Evolutionary conservation across 768 basidiomycete species (phyloP), one percentile per base, ranked within the genome.

Genomic region (Suillus bovinus): DNA sequence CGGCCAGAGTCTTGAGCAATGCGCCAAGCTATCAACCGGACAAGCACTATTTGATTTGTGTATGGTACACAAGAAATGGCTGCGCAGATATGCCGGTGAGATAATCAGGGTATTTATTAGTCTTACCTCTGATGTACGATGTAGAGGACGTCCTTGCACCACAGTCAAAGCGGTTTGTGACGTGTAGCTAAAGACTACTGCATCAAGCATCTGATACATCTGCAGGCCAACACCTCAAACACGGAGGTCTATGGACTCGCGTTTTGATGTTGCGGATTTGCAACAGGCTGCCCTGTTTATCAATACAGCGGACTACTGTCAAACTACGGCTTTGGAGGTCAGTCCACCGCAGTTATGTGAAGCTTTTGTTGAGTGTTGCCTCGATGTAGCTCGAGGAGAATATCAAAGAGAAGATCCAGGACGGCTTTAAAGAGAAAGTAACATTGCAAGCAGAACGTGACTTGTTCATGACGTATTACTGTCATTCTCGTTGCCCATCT

Each of bases 231-330:
- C 80, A 71, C 64, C 60, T 3, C 75, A 73, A 58, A 60, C 79
- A 52, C 86, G 95, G 2, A 85, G 84, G 68, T 98, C 96, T 2
- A 79, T 80, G 22, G 96, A 99, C 55, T 84, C 86, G 6, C 85
- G 90, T n/a, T 83, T 87, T 36, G 95, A 97, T 71, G 64, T 83
- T 9, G 80, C 80, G 4, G 89, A 95, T 63, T 74, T 99, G 36
- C 87, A 86, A 68, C 92, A 91, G 64, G 87, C 92, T 0, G 95
- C 93, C 71, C 78, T 94, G n/a, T 77, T 96, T 29, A 88, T 99
- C 70, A 99, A 99, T 70, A 99, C 97, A 0, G 96, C 96, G 1
- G 96, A 99, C 71, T 99, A 99, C 72, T 99, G 97, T 70, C 91
- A 95, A 65, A 86, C 85, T 1, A 99, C 96, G 3, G 93, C 96